Evolutionary conservation across 352 stramenopile genomes (phyloP).

Genomic region (Phytophthora macrochlamydospora): DNA sequence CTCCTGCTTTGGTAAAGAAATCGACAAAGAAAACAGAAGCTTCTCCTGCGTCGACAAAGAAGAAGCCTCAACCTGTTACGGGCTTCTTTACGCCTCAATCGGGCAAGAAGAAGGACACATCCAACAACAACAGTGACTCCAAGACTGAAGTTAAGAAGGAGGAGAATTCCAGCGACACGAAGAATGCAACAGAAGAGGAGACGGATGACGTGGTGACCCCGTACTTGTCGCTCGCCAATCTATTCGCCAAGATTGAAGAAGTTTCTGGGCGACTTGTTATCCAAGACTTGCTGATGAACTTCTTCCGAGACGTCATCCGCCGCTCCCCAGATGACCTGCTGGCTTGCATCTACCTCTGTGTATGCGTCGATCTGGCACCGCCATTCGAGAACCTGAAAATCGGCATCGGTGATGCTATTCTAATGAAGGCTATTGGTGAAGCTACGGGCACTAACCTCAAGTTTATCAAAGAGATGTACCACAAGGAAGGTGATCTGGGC

Average conservation of each 20-base stretch:
- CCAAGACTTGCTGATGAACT: constrained; percentile 84
- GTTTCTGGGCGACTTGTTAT: constrained; percentile 79
- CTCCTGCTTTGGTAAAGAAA: constrained; percentile 18
- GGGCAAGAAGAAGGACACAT: constrained; percentile 24
- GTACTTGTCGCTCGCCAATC: constrained; percentile 67
- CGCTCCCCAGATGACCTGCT: constrained; percentile 85
- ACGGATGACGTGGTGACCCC: constrained; percentile 29
- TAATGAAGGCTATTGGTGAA: constrained; percentile 97
- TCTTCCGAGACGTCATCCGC: constrained; percentile 83
- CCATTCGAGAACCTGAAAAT: constrained; percentile 98
- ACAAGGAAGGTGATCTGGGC: constrained; percentile 97
- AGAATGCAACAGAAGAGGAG: constrained; percentile 8
- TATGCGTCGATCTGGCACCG: constrained; percentile 93
- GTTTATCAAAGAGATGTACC: constrained; percentile 96
- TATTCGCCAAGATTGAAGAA: constrained; percentile 84
- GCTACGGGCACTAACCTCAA: constrained; percentile 90
- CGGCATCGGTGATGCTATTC: constrained; percentile 97
- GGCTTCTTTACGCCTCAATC: constrained; percentile 41
- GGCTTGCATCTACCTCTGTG: constrained; percentile 91
- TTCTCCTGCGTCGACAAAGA: constrained; percentile 13
- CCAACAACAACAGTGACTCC: constrained; percentile 12
- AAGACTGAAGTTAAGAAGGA: constrained; percentile 14
- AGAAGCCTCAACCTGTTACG: constrained; percentile 1
- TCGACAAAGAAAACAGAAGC: constrained; percentile 17
- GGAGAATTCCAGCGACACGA: constrained; percentile 9